These are phyloP conservation scores for Fusarium sp. DNA, from an alignment of 2,329 filamentous ascomycete species.

Conservation along the genomic window DNA sequence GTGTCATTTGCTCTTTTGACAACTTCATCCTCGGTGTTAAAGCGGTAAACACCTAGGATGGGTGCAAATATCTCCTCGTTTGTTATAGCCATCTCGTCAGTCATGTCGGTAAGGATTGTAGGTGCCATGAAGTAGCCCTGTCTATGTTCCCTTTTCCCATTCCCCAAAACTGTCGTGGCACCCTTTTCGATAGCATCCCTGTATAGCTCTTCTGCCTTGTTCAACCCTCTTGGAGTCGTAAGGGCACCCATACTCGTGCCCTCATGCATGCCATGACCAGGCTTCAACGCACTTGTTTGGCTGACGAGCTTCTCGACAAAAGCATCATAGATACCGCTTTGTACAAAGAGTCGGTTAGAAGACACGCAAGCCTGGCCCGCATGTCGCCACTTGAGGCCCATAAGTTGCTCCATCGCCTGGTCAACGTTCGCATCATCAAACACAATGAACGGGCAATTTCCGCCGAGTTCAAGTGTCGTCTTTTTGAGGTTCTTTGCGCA, in stretches of 20 bases:
- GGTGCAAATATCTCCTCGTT: constrained; percentile 41
- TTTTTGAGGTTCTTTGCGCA: constrained; percentile 77
- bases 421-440: constrained; percentile 73
- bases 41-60: constrained; percentile 23
- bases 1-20: constrained; percentile 34
- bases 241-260: constrained; percentile 21
- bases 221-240: constrained; percentile 21
- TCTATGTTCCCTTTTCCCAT: background rate
- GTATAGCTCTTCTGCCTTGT: constrained; percentile 14
- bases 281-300: background rate
- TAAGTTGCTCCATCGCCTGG: constrained; percentile 1
- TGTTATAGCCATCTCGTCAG: constrained; percentile 20
- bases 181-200: constrained; percentile 28
- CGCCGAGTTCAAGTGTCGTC: constrained; percentile 77
- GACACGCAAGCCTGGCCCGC: constrained; percentile 80
- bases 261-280: constrained; percentile 17
- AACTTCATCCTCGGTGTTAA: constrained; percentile 35
- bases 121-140: constrained; percentile 35
- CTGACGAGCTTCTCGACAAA: constrained; percentile 18
- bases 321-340: constrained; percentile 70
- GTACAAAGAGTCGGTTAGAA: constrained; percentile 71
- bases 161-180: constrained; percentile 10
- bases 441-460: constrained; percentile 77
- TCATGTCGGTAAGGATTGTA: constrained; percentile 26
- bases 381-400: constrained; percentile 72